These are phyloP conservation scores for Camelina hispida DNA, from an alignment of 345 rosid genomes.

Conservation along the genomic window DNA sequence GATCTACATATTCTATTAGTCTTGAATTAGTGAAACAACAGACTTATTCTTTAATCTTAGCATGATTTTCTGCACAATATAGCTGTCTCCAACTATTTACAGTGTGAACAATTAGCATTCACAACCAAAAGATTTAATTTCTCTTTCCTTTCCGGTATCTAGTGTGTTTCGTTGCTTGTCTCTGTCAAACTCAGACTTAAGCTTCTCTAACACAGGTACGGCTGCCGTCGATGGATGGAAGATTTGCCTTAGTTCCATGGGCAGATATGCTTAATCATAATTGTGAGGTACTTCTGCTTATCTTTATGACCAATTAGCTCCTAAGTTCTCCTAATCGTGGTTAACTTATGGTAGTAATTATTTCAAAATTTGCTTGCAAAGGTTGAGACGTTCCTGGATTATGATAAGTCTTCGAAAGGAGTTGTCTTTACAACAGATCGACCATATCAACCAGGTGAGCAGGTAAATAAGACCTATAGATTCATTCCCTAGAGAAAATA, in stretches of 20 bases:
- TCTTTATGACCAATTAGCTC: conserved; percentile 9
- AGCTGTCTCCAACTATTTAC: neutral
- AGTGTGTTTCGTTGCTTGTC: conserved; percentile 27
- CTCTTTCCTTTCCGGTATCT: neutral
- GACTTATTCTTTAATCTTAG: neutral
- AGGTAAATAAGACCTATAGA: conserved; percentile 59
- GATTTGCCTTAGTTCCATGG: conserved; percentile 97
- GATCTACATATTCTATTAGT: neutral
- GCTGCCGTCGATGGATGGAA: conserved; percentile 90
- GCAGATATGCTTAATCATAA: conserved; percentile 98
- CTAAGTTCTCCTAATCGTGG: conserved; percentile 18
- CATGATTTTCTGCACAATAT: conserved; percentile 16
- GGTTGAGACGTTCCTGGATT: conserved; percentile 95
- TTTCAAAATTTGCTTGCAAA: conserved; percentile 42
- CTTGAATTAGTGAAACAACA: conserved; percentile 10
- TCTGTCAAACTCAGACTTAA: conserved; percentile 15
- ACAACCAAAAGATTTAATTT: neutral
- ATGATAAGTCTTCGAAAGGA: conserved; percentile 85
- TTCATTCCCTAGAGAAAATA: conserved; percentile 4
- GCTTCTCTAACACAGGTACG: conserved; percentile 62
- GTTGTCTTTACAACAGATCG: conserved; percentile 82
- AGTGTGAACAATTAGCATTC: neutral
- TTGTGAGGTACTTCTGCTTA: conserved; percentile 66
- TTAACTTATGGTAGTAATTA: conserved; percentile 22
- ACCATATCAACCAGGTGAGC: conserved; percentile 95